phyloP scores from a whole-genome alignment of 345 rosid species.

The Salix viminalis region DNA sequence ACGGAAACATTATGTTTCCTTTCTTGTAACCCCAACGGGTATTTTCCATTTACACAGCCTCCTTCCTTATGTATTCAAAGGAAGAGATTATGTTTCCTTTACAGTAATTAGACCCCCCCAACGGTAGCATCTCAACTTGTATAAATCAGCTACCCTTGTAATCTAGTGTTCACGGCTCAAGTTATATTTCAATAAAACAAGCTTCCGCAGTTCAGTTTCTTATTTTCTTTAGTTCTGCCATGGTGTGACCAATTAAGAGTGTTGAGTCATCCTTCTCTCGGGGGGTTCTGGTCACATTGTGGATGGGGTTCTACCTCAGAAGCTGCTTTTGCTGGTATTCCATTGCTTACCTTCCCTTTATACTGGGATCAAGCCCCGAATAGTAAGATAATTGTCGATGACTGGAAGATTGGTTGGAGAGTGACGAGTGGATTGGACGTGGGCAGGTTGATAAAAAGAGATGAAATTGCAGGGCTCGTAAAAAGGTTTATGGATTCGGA shows the following conservation, averaged over 20 bases:
- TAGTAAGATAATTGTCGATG: slow-evolving; percentile 4
- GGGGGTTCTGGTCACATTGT: slow-evolving; percentile 17
- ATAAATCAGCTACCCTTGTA: too few relatives aligned
- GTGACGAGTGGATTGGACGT: background rate
- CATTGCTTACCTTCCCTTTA: slow-evolving; percentile 1
- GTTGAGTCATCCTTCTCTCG: slow-evolving; percentile 5
- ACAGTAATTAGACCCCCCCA: too few relatives aligned
- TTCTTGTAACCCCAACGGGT: too few relatives aligned
- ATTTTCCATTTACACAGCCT: too few relatives aligned
- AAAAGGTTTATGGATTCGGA: slow-evolving; percentile 9
- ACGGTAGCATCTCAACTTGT: too few relatives aligned
- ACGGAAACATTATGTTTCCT: too few relatives aligned
- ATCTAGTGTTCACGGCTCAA: too few relatives aligned
- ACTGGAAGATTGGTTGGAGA: slow-evolving; percentile 17
- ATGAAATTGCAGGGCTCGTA: slow-evolving; percentile 2
- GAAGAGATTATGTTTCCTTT: too few relatives aligned
- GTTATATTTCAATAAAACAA: too few relatives aligned
- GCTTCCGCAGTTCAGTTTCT: too few relatives aligned
- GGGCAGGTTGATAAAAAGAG: background rate
- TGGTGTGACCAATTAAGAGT: slow-evolving; percentile 21
- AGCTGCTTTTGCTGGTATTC: slow-evolving; percentile 5
- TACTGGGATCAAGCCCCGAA: slow-evolving; percentile 6
- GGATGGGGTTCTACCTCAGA: slow-evolving; percentile 15
- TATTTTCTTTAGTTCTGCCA: background rate
- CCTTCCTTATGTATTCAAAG: too few relatives aligned